A percentile compares a stretch with the other conserved stretches of the same genome.
These are phyloP conservation scores for Geotrichum carabidarum DNA, from an alignment of 1,139 yeast species.

Conservation along the genomic window DNA sequence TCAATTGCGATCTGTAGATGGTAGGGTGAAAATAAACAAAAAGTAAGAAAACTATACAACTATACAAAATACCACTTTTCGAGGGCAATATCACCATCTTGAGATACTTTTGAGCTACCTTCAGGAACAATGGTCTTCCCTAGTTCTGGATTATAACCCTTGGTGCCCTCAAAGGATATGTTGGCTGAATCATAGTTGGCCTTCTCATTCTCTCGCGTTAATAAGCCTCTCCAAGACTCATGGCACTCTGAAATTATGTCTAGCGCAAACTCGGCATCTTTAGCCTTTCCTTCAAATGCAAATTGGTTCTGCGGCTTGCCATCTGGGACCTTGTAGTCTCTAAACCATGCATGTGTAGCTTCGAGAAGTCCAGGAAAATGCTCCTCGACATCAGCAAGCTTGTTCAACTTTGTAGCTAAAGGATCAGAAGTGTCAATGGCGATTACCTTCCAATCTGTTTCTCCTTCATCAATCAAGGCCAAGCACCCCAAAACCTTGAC, in stretches of 20 bases:
- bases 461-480: slow-evolving; percentile 95
- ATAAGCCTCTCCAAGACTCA: slow-evolving; percentile 60
- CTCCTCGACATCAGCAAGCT: slow-evolving; percentile 74
- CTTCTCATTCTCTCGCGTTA: background rate
- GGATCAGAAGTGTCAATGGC: slow-evolving; percentile 82
- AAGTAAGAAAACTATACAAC: background rate
- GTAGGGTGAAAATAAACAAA: too few species aligned
- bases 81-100: background rate
- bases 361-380: slow-evolving; percentile 81
- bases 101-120: background rate
- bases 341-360: slow-evolving; percentile 88
- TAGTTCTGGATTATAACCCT: slow-evolving; percentile 20
- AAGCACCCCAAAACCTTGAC: slow-evolving; percentile 90
- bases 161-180: slow-evolving; percentile 17
- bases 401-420: slow-evolving; percentile 66
- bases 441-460: slow-evolving; percentile 94
- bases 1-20: too few species aligned
- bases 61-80: slow-evolving; percentile 12
- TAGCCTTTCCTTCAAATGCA: slow-evolving; percentile 78
- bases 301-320: slow-evolving; percentile 86
- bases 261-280: slow-evolving; percentile 64
- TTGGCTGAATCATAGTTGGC: slow-evolving; percentile 18
- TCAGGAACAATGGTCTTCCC: slow-evolving; percentile 11
- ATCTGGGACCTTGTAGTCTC: slow-evolving; percentile 90
- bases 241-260: slow-evolving; percentile 69